A percentile compares a stretch with the other conserved stretches of the same genome.
Conservation (phyloP, 2,329 filamentous ascomycete species). For the Fusarium sp. region DNA sequence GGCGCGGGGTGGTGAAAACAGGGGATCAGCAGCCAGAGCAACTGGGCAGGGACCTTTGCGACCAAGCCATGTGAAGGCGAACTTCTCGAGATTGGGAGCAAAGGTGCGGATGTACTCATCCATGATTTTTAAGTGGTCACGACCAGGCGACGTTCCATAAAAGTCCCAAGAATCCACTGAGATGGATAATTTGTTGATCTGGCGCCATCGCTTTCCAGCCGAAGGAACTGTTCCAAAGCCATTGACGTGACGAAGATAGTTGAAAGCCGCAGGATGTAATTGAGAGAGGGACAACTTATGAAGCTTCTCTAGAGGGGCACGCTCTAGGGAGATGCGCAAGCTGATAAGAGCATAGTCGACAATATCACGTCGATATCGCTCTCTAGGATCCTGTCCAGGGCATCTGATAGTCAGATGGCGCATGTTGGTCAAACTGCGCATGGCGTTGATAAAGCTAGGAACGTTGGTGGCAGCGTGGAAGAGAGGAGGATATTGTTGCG, state of each 20-base stretch:
- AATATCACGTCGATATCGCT: slow-evolving; percentile 79
- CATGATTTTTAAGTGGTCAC: slow-evolving; percentile 81
- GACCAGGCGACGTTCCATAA: slow-evolving; percentile 67
- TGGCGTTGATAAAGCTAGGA: slow-evolving; percentile 81
- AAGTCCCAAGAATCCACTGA: slow-evolving; percentile 79
- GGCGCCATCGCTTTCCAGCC: slow-evolving; percentile 78
- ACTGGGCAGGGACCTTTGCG: slow-evolving; percentile 81
- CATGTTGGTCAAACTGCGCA: slow-evolving; percentile 76
- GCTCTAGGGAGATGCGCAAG: slow-evolving; percentile 84
- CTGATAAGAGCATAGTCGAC: slow-evolving; percentile 93
- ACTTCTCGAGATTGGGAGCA: slow-evolving; percentile 72
- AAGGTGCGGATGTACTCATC: slow-evolving; percentile 84
- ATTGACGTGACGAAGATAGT: slow-evolving; percentile 80
- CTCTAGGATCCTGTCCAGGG: slow-evolving; percentile 75
- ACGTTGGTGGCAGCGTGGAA: slow-evolving; percentile 93
- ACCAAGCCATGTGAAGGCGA: slow-evolving; percentile 83
- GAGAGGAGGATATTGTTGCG: slow-evolving; percentile 87
- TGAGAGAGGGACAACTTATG: slow-evolving; percentile 77
- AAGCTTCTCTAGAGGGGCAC: slow-evolving; percentile 74
- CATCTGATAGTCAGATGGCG: slow-evolving; percentile 81
- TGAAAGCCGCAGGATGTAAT: slow-evolving; percentile 80
- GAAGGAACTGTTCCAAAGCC: slow-evolving; percentile 81
- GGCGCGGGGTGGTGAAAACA: slow-evolving; percentile 69
- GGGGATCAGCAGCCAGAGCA: slow-evolving; percentile 75
- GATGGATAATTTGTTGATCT: slow-evolving; percentile 80